A percentile compares a stretch with the other conserved stretches of the same genome.
These are phyloP conservation scores for Pichia nanzhaoensis DNA, from an alignment of 805 yeast species.

Conservation along the genomic window DNA sequence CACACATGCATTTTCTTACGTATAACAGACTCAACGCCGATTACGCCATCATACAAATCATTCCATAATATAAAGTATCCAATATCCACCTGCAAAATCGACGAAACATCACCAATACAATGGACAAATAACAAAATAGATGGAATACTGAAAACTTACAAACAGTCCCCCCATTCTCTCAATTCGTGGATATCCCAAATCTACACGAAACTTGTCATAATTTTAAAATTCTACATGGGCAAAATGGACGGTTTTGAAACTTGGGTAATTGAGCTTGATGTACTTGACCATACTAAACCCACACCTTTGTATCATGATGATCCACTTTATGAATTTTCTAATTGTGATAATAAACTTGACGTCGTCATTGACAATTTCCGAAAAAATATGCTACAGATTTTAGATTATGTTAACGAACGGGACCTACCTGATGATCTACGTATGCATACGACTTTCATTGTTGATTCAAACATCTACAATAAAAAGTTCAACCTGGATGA, in stretches of 20 bases:
- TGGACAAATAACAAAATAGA: too few species aligned
- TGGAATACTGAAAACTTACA: too few species aligned
- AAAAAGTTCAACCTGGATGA: background rate
- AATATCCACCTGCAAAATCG: too few species aligned
- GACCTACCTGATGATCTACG: too few species aligned
- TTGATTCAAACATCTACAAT: background rate
- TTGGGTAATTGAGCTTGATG: constrained; percentile 52
- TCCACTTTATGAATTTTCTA: too few species aligned
- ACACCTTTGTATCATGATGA: background rate
- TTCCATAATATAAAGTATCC: too few species aligned
- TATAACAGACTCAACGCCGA: background rate
- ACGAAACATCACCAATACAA: too few species aligned
- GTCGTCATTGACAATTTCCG: too few species aligned
- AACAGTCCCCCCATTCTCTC: constrained; percentile 35
- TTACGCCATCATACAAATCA: too few species aligned
- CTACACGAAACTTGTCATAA: background rate
- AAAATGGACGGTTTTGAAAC: constrained; percentile 50
- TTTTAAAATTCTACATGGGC: constrained; percentile 18
- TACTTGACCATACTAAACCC: constrained; percentile 26
- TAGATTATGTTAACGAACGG: too few species aligned
- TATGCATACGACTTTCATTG: background rate
- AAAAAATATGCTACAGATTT: too few species aligned
- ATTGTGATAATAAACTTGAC: too few species aligned
- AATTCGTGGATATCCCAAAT: background rate
- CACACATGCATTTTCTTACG: background rate